phyloP scores from a whole-genome alignment of 805 yeast genomes.

The Metschnikowia gruessii region DNA sequence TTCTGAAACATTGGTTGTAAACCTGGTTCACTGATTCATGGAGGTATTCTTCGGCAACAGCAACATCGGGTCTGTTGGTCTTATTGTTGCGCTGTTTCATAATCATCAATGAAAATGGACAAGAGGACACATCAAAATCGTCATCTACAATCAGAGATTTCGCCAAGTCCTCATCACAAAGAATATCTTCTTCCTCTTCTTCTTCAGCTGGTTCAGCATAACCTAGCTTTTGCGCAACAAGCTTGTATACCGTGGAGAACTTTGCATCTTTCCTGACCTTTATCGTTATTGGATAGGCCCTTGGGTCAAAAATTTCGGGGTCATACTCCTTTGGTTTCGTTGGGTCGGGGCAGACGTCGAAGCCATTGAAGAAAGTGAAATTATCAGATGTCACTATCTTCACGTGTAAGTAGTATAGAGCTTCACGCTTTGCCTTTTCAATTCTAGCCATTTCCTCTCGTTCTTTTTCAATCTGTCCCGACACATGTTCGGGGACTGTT shows the following conservation, averaged over 20 bases:
- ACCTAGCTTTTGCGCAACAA: constrained; percentile 46
- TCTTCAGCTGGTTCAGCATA: constrained; percentile 15
- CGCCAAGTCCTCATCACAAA: constrained; percentile 2
- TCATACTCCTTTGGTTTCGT: constrained; percentile 43
- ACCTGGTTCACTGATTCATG: constrained; percentile 50
- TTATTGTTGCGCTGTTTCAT: constrained; percentile 66
- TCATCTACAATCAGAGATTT: neutral
- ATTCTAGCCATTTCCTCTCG: constrained; percentile 52
- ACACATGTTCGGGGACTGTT: constrained; percentile 60
- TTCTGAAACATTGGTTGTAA: constrained; percentile 44
- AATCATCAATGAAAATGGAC: constrained; percentile 57
- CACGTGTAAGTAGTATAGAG: constrained; percentile 44
- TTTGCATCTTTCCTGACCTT: constrained; percentile 57
- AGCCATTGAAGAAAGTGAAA: constrained; percentile 62
- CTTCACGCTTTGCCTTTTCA: constrained; percentile 64
- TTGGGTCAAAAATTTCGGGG: constrained; percentile 46
- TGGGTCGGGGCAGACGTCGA: constrained; percentile 73
- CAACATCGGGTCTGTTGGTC: constrained; percentile 60
- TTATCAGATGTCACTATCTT: constrained; percentile 53
- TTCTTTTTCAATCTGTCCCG: constrained; percentile 63
- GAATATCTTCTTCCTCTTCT: neutral
- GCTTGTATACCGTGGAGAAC: constrained; percentile 47
- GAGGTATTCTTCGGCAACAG: constrained; percentile 26
- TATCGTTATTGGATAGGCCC: constrained; percentile 47
- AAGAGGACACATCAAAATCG: constrained; percentile 7